Evolutionary conservation across 164 flowering plant species (phyloP).

Genomic region (Liriodendron chinense): DNA sequence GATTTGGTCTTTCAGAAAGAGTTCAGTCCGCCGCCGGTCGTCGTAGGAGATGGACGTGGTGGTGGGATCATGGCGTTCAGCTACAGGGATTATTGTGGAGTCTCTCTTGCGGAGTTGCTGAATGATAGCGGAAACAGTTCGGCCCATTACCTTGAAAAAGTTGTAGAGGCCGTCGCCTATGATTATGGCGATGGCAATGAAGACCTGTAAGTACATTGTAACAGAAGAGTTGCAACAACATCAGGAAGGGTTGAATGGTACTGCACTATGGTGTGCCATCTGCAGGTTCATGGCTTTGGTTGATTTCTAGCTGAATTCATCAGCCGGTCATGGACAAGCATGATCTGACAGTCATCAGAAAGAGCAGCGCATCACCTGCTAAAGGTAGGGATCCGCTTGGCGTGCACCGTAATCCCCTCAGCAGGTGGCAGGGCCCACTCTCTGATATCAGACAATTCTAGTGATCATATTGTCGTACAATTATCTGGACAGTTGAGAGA

Average conservation of each 20-base stretch:
- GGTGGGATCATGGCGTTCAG: neutral
- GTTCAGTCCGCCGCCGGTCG: conserved; percentile 31
- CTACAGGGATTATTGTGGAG: neutral
- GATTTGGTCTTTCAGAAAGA: conserved; percentile 52
- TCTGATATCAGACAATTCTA: too few relatives aligned
- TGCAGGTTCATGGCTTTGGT: neutral
- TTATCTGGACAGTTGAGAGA: too few relatives aligned
- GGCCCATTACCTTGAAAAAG: conserved; percentile 28
- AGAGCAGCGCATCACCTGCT: neutral
- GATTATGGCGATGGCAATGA: conserved; percentile 34
- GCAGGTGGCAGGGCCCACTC: too few relatives aligned
- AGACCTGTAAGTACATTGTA: conserved; percentile 21
- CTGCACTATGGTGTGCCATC: neutral
- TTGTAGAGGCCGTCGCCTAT: conserved; percentile 41
- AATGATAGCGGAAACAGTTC: conserved; percentile 13
- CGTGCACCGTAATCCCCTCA: too few relatives aligned
- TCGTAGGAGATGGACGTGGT: conserved; percentile 21
- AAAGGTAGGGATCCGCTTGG: neutral
- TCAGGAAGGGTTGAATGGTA: neutral
- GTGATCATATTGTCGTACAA: too few relatives aligned
- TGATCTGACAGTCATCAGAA: neutral
- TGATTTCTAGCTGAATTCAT: neutral
- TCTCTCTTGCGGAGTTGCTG: conserved; percentile 15
- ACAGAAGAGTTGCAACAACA: neutral
- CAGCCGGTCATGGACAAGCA: neutral